Conservation (phyloP, 176 grass and related monocot species). For the Otatea glauca region DNA sequence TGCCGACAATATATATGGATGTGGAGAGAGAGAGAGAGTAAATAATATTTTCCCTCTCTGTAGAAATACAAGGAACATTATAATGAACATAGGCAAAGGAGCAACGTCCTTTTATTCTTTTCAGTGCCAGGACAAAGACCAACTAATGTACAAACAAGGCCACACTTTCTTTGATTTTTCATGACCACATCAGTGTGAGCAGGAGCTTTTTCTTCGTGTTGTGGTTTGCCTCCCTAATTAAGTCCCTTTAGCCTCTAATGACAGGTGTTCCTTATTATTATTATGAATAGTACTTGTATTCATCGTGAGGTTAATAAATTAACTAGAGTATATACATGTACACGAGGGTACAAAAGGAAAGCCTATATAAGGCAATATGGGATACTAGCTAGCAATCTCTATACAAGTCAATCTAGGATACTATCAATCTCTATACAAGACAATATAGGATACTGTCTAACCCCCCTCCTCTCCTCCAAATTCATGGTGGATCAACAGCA, state of each 20-base stretch:
- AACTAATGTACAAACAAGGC: slow-evolving; percentile 32
- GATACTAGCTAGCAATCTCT: too few relatives aligned
- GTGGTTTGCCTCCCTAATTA: slow-evolving; percentile 5
- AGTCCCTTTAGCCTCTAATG: slow-evolving; percentile 28
- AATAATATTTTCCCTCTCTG: slow-evolving; percentile 6
- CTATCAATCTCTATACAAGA: too few relatives aligned
- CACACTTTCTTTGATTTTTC: slow-evolving; percentile 50
- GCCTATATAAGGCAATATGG: too few relatives aligned
- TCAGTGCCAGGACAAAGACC: neutral
- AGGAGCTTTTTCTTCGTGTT: slow-evolving; percentile 28
- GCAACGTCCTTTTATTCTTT: slow-evolving; percentile 33
- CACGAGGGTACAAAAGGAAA: too few relatives aligned
- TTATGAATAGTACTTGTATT: too few relatives aligned
- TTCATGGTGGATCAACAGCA: too few relatives aligned
- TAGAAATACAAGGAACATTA: slow-evolving; percentile 13
- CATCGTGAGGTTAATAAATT: too few relatives aligned
- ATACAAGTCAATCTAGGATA: too few relatives aligned
- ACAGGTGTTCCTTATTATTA: slow-evolving; percentile 27
- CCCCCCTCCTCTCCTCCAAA: too few relatives aligned
- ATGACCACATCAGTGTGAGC: slow-evolving; percentile 39
- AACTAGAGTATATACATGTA: too few relatives aligned
- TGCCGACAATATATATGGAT: neutral
- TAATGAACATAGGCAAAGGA: slow-evolving; percentile 21
- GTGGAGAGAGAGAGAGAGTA: slow-evolving; percentile 30
- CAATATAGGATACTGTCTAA: too few relatives aligned